Conservation (phyloP, 768 basidiomycete genomes). For the Strobilomyces confusus region DNA sequence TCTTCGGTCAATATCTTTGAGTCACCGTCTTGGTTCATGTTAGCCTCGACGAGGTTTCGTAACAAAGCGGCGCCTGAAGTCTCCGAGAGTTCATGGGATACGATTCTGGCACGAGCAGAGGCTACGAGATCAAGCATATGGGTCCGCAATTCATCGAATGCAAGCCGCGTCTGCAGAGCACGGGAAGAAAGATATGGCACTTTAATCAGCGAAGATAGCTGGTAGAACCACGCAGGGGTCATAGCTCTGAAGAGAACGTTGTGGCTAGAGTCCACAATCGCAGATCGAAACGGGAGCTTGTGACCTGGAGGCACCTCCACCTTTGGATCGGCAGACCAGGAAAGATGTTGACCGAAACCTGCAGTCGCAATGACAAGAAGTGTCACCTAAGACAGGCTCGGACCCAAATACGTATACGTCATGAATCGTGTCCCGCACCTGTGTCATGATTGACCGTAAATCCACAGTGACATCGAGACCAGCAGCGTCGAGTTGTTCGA, state of each 20-base stretch:
- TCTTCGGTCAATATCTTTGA: constrained; percentile 37
- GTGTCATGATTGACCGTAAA: constrained; percentile 5
- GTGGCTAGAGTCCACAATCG: constrained; percentile 19
- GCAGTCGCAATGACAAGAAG: constrained; percentile 40
- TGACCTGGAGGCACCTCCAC: constrained; percentile 27
- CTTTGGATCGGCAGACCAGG: constrained; percentile 31
- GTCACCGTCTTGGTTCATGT: constrained; percentile 35
- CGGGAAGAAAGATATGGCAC: constrained; percentile 37
- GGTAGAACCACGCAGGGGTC: constrained; percentile 34
- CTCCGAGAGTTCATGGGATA: constrained; percentile 22
- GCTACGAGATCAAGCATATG: constrained; percentile 43
- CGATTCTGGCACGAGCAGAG: constrained; percentile 34
- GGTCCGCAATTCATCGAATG: constrained; percentile 35
- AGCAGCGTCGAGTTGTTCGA: constrained; percentile 32
- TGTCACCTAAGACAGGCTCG: constrained; percentile 22
- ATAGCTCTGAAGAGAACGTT: constrained; percentile 30
- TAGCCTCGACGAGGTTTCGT: constrained; percentile 45
- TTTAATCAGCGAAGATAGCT: constrained; percentile 17
- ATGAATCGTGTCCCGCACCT: constrained; percentile 8
- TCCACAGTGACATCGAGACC: constrained; percentile 23
- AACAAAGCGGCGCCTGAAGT: constrained; percentile 36
- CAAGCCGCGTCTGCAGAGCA: constrained; percentile 24
- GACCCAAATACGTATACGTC: not conserved
- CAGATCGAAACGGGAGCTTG: constrained; percentile 37
- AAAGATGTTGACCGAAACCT: constrained; percentile 37